Percentiles rank a stretch among this genome's conserved stretches.
Evolutionary conservation across 257 asterid genomes (phyloP).

Genomic region (Osmanthus fragrans): DNA sequence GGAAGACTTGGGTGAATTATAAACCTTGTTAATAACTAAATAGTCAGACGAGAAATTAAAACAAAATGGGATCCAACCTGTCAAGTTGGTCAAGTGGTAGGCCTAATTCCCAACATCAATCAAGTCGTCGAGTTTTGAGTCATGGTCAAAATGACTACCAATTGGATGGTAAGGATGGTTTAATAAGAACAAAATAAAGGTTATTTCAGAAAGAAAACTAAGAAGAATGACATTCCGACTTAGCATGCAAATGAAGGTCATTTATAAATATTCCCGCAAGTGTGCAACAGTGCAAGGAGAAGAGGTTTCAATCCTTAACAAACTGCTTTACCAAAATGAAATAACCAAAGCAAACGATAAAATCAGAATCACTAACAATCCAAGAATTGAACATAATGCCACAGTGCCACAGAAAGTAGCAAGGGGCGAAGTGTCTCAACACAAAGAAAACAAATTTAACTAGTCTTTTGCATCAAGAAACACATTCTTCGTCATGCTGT

Average conservation of each 20-base stretch:
- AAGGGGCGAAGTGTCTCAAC: conserved; percentile 10
- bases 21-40: neutral
- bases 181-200: neutral
- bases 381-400: conserved; percentile 14
- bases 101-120: neutral
- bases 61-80: neutral
- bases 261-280: neutral
- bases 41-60: neutral
- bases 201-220: neutral
- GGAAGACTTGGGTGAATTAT: neutral
- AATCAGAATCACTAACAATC: neutral
- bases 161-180: neutral
- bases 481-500: conserved; percentile 17
- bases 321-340: neutral
- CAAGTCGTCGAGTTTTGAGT: neutral
- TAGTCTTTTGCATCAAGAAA: conserved; percentile 15
- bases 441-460: conserved; percentile 4
- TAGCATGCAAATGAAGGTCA: neutral
- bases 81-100: neutral
- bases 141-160: no score
- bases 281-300: neutral
- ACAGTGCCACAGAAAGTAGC: conserved; percentile 17
- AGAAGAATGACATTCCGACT: neutral
- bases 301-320: neutral
- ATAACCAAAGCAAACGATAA: neutral